A percentile compares a stretch with the other conserved stretches of the same genome.
phyloP scores from a whole-genome alignment of 179 eudicot species.

The Amaranthus tricolor region DNA sequence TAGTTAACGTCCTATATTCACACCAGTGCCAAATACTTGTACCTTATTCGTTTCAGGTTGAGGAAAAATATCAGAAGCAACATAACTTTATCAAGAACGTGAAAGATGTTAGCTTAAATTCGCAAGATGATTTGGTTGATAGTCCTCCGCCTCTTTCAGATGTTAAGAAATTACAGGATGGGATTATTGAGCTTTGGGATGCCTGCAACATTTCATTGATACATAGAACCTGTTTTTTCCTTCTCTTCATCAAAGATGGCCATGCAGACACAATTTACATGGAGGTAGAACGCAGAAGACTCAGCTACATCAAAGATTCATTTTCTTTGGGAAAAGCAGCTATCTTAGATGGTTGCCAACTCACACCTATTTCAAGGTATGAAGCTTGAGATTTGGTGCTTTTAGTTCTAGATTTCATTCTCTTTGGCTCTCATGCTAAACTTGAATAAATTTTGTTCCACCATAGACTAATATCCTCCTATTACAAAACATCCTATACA shows the following conservation, averaged over 20 bases:
- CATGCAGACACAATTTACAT: slow-evolving; percentile 80
- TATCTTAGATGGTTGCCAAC: slow-evolving; percentile 32
- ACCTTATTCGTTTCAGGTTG: slow-evolving; percentile 28
- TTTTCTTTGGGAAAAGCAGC: slow-evolving; percentile 37
- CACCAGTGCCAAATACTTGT: background rate
- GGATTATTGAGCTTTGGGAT: slow-evolving; percentile 77
- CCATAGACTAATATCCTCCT: background rate
- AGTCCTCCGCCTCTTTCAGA: slow-evolving; percentile 52
- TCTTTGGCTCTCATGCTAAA: background rate
- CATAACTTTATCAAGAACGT: slow-evolving; percentile 33
- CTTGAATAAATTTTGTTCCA: too few species aligned
- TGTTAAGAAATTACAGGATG: slow-evolving; percentile 62
- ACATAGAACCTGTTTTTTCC: slow-evolving; percentile 83
- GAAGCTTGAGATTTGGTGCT: background rate
- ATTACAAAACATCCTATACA: background rate
- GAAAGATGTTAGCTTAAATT: slow-evolving; percentile 69
- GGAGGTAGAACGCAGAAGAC: slow-evolving; percentile 85
- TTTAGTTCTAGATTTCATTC: background rate
- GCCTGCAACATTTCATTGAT: slow-evolving; percentile 72
- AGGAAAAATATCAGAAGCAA: slow-evolving; percentile 24
- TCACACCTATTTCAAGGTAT: slow-evolving; percentile 45
- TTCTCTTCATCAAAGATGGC: slow-evolving; percentile 66
- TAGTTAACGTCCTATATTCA: background rate
- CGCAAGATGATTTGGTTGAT: slow-evolving; percentile 48
- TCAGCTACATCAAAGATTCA: slow-evolving; percentile 44